These are phyloP conservation scores for Coemansia asiatica DNA, from an alignment of 192 early-diverging fungal genomes.

Conservation along the genomic window DNA sequence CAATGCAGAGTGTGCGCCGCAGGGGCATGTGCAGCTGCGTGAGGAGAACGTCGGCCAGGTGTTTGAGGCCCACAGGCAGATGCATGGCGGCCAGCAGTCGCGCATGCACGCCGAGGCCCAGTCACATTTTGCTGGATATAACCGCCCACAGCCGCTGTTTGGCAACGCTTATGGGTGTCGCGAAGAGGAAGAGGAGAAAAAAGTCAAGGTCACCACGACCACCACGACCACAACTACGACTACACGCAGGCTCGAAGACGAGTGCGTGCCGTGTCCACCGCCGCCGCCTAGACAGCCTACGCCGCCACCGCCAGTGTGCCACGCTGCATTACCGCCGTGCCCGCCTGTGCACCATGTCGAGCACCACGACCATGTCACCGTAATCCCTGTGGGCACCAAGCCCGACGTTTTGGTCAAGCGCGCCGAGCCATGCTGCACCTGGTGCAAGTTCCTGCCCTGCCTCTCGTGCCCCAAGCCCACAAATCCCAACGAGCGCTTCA, in stretches of 20 bases:
- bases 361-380: conserved; percentile 11
- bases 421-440: conserved; percentile 48
- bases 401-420: conserved; percentile 25
- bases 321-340: background rate
- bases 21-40: conserved; percentile 29
- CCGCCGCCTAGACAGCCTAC: conserved; percentile 13
- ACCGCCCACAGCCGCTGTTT: conserved; percentile 37
- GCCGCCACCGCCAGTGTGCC: conserved; percentile 14
- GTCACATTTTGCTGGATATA: conserved; percentile 27
- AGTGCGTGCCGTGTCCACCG: conserved; percentile 5
- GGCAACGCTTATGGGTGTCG: conserved; percentile 12
- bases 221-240: conserved; percentile 44
- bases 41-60: conserved; percentile 33
- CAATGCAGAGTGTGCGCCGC: conserved; percentile 9
- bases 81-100: conserved; percentile 31
- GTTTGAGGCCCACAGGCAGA: conserved; percentile 27
- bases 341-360: conserved; percentile 11
- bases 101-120: conserved; percentile 35
- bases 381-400: conserved; percentile 35
- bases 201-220: conserved; percentile 37
- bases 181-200: conserved; percentile 22
- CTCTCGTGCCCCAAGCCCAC: conserved; percentile 45
- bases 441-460: conserved; percentile 53
- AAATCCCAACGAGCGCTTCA: conserved; percentile 48
- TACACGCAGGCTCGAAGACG: conserved; percentile 19